phyloP scores from a whole-genome alignment of 305 asterid species.

The Withania somnifera region DNA sequence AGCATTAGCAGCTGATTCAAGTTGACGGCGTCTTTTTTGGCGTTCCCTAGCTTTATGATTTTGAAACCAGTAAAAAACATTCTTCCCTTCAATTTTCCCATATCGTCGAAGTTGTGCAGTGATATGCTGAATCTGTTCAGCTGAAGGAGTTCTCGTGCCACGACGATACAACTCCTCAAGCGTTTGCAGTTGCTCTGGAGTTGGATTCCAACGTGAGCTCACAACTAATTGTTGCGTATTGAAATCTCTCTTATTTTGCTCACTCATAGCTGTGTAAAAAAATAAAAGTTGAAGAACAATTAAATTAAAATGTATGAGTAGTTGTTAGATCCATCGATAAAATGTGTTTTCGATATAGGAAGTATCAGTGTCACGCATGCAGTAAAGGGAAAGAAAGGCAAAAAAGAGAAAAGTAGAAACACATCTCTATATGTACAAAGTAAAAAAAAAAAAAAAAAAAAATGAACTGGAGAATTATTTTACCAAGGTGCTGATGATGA shows the following conservation, averaged over 20 bases:
- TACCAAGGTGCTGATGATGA: constrained; percentile 50
- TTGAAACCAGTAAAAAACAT: constrained; percentile 96
- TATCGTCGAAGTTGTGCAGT: constrained; percentile 67
- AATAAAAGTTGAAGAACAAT: not conserved
- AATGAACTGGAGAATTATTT: not conserved
- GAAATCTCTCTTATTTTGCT: constrained; percentile 53
- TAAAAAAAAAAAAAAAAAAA: not conserved
- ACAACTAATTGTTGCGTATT: constrained; percentile 69
- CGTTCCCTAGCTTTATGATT: constrained; percentile 97
- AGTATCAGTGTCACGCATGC: constrained; percentile 4
- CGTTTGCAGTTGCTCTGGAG: constrained; percentile 85
- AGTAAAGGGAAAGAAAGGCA: not conserved
- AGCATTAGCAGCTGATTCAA: constrained; percentile 33
- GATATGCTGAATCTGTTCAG: constrained; percentile 88
- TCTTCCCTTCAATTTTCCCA: constrained; percentile 95
- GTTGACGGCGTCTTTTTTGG: constrained; percentile 82
- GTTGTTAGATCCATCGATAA: not conserved
- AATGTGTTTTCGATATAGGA: not conserved
- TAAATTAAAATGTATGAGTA: not conserved
- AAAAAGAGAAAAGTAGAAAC: not conserved
- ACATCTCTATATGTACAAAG: not conserved
- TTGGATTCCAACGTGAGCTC: constrained; percentile 93
- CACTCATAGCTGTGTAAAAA: constrained; percentile 34
- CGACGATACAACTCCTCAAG: constrained; percentile 72
- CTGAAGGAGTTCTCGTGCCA: constrained; percentile 83